Evolutionary conservation across 164 flowering plant species (phyloP).

Genomic region (Sextonia rubra): DNA sequence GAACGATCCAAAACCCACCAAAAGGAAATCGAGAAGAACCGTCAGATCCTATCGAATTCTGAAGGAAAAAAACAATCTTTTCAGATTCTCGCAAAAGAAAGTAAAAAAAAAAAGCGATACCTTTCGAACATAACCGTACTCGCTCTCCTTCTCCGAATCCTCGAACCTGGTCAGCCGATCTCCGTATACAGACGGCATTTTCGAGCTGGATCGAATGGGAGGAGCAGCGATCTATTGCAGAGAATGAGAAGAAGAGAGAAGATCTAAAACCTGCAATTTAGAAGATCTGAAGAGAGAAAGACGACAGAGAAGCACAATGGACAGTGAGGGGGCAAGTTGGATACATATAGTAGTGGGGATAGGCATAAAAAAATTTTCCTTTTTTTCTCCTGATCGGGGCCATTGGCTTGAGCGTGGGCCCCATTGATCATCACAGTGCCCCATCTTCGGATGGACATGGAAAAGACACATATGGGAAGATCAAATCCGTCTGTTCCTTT

Average conservation of each 20-base stretch:
- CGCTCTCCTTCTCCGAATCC: conserved; percentile 98
- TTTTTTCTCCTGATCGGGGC: no score
- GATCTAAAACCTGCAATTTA: conserved; percentile 1
- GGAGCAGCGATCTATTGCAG: not conserved
- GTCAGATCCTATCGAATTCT: not conserved
- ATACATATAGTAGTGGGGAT: no score
- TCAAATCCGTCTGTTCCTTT: no score
- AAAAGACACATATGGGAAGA: no score
- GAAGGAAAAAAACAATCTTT: not conserved
- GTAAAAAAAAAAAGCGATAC: not conserved
- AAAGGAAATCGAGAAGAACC: not conserved
- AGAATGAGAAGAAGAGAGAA: not conserved
- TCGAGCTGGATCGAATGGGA: not conserved
- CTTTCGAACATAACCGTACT: conserved; percentile 36
- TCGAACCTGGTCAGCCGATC: conserved; percentile 84
- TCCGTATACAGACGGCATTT: conserved; percentile 16
- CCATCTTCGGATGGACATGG: no score
- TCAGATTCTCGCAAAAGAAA: not conserved
- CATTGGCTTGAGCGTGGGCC: no score
- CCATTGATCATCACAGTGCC: no score
- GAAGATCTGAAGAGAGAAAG: not conserved
- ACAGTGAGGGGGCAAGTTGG: not conserved
- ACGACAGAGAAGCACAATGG: not conserved
- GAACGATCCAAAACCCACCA: not conserved
- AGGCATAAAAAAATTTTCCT: no score